Base-by-base conservation (phyloP, 495 filamentous ascomycete genomes). In the Talaromyces ruber region DNA sequence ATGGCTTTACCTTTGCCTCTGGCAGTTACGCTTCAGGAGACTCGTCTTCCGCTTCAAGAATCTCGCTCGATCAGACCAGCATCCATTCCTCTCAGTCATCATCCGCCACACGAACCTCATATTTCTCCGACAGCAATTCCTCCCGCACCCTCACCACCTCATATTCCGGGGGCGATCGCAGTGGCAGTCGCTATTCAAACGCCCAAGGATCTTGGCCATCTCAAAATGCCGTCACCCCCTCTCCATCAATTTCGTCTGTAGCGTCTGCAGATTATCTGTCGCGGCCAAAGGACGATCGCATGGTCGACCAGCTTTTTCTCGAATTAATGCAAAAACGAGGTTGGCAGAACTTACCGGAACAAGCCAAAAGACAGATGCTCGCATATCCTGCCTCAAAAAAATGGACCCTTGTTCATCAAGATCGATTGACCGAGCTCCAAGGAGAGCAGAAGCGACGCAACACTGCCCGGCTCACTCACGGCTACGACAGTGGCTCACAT, bases 241-340 rank as follows among this genome's bases (percentile, higher is more conserved):
- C 80, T 21, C 66, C 76, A 4, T 82, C 79, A 3, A 79, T 81
- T 64, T 62, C 75, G 43, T 72, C 79, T 60, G 84, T 50, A 81
- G 81, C 28, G 86, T 89, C 67, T 9, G 76, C 76, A 58, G 71
- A 76, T 47, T 82, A 86, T 63, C 82, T 95, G 25, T 78, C 79
- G 55, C 79, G 86, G 45, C 94, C 94, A 9, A 79, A 85, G 50
- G 92, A 97, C 72, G 93, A 97, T 68, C 82, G 84, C 57, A 73
- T 93, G 6, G 88, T 97, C n/a, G 94, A 98, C 72, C 84, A 89
- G 68, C 88, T 96, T 74, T 98, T 98, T 66, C 77, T 92, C 64
- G 88, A 89, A 32, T 77, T 98, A 66, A 98, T 98, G 95, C 86
- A 94, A 66, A 98, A 98, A 74, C 86, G 94, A 69, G 94, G 93